phyloP scores from a whole-genome alignment of 2,329 filamentous ascomycete species.

The Diplodia intermedia region DNA sequence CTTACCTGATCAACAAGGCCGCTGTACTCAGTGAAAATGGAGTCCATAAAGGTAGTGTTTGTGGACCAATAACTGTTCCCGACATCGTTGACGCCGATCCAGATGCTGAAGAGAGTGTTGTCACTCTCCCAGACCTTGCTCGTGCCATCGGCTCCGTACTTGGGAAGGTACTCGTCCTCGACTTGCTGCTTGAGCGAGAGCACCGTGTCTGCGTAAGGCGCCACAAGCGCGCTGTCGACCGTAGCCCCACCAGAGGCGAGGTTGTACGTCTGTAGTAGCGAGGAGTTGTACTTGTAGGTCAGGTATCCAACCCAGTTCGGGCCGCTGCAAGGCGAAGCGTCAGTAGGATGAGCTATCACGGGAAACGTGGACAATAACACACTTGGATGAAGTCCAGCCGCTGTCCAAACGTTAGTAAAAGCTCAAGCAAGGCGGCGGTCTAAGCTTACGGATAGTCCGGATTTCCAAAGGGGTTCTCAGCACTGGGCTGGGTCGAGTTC shows the following conservation, averaged over 20 bases:
- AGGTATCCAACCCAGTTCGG: constrained; percentile 64
- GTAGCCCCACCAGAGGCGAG: constrained; percentile 63
- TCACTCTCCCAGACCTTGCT: constrained; percentile 37
- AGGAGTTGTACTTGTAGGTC: constrained; percentile 54
- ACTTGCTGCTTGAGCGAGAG: constrained; percentile 62
- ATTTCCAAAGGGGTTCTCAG: constrained; percentile 66
- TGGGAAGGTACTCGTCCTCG: constrained; percentile 51
- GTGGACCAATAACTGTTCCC: constrained; percentile 57
- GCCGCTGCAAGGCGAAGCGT: constrained; percentile 46
- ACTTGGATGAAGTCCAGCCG: constrained; percentile 35
- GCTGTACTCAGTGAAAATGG: constrained; percentile 49
- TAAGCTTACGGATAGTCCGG: constrained; percentile 56
- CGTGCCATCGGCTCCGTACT: constrained; percentile 45
- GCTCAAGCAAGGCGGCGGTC: neutral
- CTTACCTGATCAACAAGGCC: constrained; percentile 44
- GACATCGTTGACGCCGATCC: constrained; percentile 65
- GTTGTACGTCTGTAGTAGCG: constrained; percentile 59
- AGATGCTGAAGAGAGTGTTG: constrained; percentile 40
- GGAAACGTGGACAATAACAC: neutral
- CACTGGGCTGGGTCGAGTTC: constrained; percentile 58
- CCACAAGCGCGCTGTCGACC: constrained; percentile 59
- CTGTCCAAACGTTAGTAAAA: constrained; percentile 20
- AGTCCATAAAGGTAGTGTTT: constrained; percentile 41
- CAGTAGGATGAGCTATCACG: neutral
- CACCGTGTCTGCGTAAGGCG: constrained; percentile 58